Conservation (phyloP, 2,329 filamentous ascomycete species). For the Microdochium nivale region DNA sequence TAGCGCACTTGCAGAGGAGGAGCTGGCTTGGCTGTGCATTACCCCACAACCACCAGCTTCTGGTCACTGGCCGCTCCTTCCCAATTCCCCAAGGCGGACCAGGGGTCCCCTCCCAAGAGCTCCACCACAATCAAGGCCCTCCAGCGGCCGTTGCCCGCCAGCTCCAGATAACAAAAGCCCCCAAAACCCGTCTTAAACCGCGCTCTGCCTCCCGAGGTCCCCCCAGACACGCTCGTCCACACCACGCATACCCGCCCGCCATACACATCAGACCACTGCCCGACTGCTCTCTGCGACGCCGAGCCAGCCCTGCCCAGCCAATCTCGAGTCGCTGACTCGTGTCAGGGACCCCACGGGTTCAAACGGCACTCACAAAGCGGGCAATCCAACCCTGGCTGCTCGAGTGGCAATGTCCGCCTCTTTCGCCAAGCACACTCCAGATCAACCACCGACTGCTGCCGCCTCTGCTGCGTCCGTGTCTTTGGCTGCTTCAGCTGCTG, state of each 20-base stretch:
- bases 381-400: neutral
- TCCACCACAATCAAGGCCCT: neutral
- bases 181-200: constrained; percentile 25
- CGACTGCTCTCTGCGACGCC: neutral
- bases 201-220: constrained; percentile 9
- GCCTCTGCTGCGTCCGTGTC: neutral
- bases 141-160: constrained; percentile 7
- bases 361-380: neutral
- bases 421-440: neutral
- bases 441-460: neutral
- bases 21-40: no score
- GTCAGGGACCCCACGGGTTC: neutral
- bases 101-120: neutral
- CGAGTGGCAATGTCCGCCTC: neutral
- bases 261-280: neutral
- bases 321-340: neutral
- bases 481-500: neutral
- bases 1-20: no score
- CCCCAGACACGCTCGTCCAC: neutral
- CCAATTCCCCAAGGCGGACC: neutral
- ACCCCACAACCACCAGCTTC: no score
- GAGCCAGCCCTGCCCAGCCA: neutral
- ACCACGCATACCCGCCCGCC: neutral
- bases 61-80: neutral
- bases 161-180: constrained; percentile 13